A percentile compares a stretch with the other conserved stretches of the same genome.
Evolutionary conservation across 176 grass and related monocot genomes (phyloP).

Genomic region (Aegilops umbellulata): DNA sequence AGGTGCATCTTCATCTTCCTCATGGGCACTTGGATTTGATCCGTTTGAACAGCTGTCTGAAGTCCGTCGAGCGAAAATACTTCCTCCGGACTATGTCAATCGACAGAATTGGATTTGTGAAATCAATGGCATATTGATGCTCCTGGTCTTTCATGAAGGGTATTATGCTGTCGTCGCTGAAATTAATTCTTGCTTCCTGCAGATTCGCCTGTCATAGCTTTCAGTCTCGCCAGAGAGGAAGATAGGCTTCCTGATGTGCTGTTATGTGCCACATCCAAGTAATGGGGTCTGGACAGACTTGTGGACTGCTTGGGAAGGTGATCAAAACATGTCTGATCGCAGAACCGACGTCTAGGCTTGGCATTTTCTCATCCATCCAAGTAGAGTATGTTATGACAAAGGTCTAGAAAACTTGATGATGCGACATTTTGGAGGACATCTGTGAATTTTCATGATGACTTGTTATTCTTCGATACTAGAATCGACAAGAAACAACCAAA

Average conservation of each 20-base stretch:
- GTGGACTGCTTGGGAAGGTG: constrained; percentile 19
- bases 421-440: neutral
- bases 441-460: constrained; percentile 23
- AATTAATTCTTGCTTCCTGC: neutral
- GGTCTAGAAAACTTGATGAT: neutral
- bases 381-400: neutral
- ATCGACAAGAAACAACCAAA: neutral
- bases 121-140: neutral
- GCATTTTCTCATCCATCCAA: neutral
- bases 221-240: neutral
- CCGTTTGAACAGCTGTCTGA: neutral
- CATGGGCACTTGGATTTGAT: no score
- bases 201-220: neutral
- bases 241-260: constrained; percentile 40
- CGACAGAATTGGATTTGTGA: neutral
- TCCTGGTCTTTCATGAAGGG: neutral
- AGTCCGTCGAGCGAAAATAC: neutral
- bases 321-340: constrained; percentile 37
- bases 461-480: constrained; percentile 24
- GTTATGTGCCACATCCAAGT: constrained; percentile 37
- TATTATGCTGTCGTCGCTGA: constrained; percentile 2
- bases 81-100: neutral
- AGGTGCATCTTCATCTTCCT: no score
- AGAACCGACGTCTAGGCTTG: constrained; percentile 1
- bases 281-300: neutral